Conservation (phyloP, 257 asterid species). For the Fraxinus cuspidata region DNA sequence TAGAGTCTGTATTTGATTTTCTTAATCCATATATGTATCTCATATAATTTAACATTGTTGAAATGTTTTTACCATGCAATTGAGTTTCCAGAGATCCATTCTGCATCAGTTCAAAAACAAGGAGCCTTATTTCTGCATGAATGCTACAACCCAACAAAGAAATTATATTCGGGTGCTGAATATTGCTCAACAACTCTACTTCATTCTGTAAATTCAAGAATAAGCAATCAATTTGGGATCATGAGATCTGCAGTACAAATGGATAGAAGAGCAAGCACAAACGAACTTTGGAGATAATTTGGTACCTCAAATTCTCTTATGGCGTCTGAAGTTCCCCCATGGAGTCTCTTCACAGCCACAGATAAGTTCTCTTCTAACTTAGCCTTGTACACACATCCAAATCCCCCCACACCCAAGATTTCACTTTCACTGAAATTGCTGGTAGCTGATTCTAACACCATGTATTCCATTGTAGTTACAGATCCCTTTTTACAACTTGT, state of each 20-base stretch:
- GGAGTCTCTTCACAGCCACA: slow-evolving; percentile 69
- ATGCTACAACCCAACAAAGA: slow-evolving; percentile 61
- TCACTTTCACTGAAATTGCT: slow-evolving; percentile 47
- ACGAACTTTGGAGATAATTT: background rate
- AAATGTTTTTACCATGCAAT: slow-evolving; percentile 52
- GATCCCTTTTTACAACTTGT: slow-evolving; percentile 28
- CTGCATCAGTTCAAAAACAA: slow-evolving; percentile 64
- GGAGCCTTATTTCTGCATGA: slow-evolving; percentile 61
- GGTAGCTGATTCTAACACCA: slow-evolving; percentile 55
- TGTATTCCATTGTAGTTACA: slow-evolving; percentile 51
- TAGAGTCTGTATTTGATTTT: background rate
- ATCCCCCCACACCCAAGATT: slow-evolving; percentile 68
- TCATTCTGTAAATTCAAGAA: slow-evolving; percentile 56
- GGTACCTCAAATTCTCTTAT: slow-evolving; percentile 63
- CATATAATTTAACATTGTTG: background rate
- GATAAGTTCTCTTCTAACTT: slow-evolving; percentile 42
- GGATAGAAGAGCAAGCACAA: background rate
- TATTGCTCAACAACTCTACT: slow-evolving; percentile 59
- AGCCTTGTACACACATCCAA: slow-evolving; percentile 71
- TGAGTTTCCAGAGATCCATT: slow-evolving; percentile 73
- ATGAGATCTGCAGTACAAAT: background rate
- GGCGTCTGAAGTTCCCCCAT: slow-evolving; percentile 39
- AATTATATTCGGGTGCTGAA: slow-evolving; percentile 69
- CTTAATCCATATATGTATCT: background rate
- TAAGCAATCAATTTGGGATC: background rate